A percentile compares a stretch with the other conserved stretches of the same genome.
Conservation (phyloP, 805 yeast species). For the Dipodascus geniculatus region DNA sequence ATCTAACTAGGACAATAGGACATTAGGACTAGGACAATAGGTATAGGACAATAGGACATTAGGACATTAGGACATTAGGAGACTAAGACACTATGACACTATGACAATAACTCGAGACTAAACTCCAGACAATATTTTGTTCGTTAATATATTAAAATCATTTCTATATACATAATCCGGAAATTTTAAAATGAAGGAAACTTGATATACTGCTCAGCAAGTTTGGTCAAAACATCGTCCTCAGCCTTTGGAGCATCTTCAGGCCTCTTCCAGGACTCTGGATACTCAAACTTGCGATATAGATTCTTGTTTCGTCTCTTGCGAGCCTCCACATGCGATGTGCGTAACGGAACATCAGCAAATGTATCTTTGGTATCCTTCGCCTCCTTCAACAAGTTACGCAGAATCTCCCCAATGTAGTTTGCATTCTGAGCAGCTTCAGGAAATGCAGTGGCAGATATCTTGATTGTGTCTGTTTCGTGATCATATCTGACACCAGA, state of each 20-base stretch:
- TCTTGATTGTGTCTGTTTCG: constrained; percentile 44
- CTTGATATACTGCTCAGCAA: background rate
- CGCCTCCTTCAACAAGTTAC: constrained; percentile 50
- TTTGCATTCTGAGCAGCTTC: constrained; percentile 83
- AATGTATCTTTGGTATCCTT: constrained; percentile 52
- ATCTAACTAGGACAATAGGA: no score
- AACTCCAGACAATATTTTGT: background rate
- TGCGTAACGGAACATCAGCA: constrained; percentile 71
- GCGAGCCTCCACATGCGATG: constrained; percentile 48
- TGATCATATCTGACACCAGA: constrained; percentile 70
- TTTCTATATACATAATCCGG: constrained; percentile 7
- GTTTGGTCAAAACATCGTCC: constrained; percentile 15
- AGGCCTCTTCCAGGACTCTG: constrained; percentile 69
- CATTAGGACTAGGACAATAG: no score
- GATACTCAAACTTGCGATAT: constrained; percentile 40
- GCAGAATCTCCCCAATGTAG: constrained; percentile 51
- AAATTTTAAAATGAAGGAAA: constrained; percentile 7
- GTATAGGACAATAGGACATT: no score
- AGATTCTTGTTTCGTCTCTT: constrained; percentile 31
- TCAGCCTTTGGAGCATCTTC: constrained; percentile 51
- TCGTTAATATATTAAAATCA: background rate
- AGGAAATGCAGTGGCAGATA: constrained; percentile 52
- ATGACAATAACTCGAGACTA: no score
- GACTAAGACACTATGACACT: no score
- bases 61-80: no score